Evolutionary conservation across 306 rosid species (phyloP), one percentile per base, ranked within the genome.

Genomic region (Calophaca sinica): DNA sequence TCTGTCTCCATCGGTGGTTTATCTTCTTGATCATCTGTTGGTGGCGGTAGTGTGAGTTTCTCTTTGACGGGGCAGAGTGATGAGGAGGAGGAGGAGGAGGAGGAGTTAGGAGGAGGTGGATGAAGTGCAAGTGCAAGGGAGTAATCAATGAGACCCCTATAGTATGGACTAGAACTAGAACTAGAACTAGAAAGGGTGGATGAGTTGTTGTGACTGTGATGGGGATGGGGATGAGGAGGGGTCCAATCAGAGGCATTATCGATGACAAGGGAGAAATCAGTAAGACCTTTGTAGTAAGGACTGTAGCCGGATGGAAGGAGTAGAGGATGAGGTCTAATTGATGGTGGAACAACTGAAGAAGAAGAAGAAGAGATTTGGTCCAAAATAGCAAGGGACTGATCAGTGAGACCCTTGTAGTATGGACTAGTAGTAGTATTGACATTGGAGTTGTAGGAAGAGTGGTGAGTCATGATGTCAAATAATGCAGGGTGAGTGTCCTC

Each of bases 231-330:
- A 14, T 13, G 14, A 8, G 74, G 38, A 36, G 41, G 26, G 64
- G 26, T 20, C 26, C 26, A 20, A 20, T 20, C 1, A 20, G 26
- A 20, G 26, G 26, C 26, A 20, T 0, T 20, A 20, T 20, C 26
- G 26, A 20, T 5, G 42, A 7, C 82, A 6, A 71, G 73, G 13
- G 86, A 74, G 31, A 54, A 49, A 75, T 83, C 81, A 0, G 83
- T 74, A 5, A 83, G 87, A 10, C 87, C 87, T 36, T 75, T 83
- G 54, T 83, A 83, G 45, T 79, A 83, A 7, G 82, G 84, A 28
- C 81, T 80, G 20, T 13, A 2, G 9, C 70, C 54, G 6, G 69
- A 41, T 64, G 73, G 42, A 8, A 73, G 63, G 3, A 66, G 41
- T 36, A 7, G 28, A 35, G 41, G 77, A 9, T 48, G 46, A 9